Evolutionary conservation across 805 yeast species (phyloP).

Genomic region (Candida michaelii): DNA sequence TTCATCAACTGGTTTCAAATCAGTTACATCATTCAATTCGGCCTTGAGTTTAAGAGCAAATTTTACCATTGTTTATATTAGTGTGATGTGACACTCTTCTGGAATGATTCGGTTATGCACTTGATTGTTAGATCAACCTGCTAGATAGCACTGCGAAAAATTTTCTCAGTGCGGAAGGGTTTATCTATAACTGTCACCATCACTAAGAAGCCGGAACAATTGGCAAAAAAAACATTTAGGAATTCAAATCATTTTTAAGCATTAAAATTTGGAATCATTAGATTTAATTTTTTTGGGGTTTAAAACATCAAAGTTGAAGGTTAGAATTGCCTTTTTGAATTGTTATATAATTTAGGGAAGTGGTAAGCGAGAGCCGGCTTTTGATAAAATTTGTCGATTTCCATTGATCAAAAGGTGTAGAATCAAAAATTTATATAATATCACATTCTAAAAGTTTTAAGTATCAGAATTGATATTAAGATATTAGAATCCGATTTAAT

Average conservation of each 20-base stretch:
- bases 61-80: constrained; percentile 40
- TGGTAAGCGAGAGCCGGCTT: background rate
- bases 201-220: background rate
- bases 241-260: background rate
- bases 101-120: too few relatives aligned
- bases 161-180: constrained; percentile 4
- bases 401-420: too few relatives aligned
- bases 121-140: too few relatives aligned
- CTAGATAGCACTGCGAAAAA: constrained; percentile 2
- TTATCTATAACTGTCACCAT: background rate
- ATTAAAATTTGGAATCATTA: background rate
- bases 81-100: background rate
- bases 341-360: background rate
- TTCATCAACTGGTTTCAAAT: constrained; percentile 60
- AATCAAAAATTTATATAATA: too few relatives aligned
- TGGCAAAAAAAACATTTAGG: background rate
- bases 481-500: too few relatives aligned
- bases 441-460: too few relatives aligned
- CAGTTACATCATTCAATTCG: constrained; percentile 54
- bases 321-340: background rate
- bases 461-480: too few relatives aligned
- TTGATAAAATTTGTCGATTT: too few relatives aligned
- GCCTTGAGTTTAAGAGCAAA: constrained; percentile 41
- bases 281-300: background rate
- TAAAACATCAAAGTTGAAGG: too few relatives aligned